A percentile compares a stretch with the other conserved stretches of the same genome.
Evolutionary conservation across 2,329 filamentous ascomycete genomes (phyloP).

Genomic region (Whalleya microplaca): DNA sequence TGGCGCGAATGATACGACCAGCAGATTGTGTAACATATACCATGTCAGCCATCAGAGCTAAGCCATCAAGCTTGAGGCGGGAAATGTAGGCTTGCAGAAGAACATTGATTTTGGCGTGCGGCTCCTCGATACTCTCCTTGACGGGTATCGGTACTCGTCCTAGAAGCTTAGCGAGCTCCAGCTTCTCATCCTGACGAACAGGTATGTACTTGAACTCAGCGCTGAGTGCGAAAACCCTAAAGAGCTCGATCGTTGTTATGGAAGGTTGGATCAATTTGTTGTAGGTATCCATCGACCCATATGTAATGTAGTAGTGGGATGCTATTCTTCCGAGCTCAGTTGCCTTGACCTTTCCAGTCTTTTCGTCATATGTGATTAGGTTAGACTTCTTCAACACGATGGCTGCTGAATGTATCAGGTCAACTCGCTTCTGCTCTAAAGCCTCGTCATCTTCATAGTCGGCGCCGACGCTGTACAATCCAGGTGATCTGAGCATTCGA

Average conservation of each 20-base stretch:
- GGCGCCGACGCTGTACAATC: conserved; percentile 90
- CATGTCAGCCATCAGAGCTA: conserved; percentile 97
- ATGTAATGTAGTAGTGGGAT: conserved; percentile 97
- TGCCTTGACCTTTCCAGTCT: conserved; percentile 82
- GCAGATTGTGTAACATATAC: conserved; percentile 98
- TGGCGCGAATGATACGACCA: conserved; percentile 89
- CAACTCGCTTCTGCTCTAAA: conserved; percentile 95
- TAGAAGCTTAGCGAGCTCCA: conserved; percentile 90
- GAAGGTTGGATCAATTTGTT: conserved; percentile 93
- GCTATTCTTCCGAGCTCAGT: conserved; percentile 95
- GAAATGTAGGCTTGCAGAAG: conserved; percentile 96
- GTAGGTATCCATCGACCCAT: conserved; percentile 96
- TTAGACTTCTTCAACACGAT: conserved; percentile 83
- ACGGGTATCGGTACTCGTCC: conserved; percentile 91
- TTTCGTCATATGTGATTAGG: conserved; percentile 94
- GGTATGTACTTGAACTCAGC: conserved; percentile 99
- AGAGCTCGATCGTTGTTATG: conserved; percentile 92
- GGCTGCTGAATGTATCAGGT: conserved; percentile 93
- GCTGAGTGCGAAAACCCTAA: conserved; percentile 93
- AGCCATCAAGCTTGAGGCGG: conserved; percentile 86
- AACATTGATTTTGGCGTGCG: conserved; percentile 97
- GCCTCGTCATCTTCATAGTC: conserved; percentile 94
- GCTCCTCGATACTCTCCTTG: conserved; percentile 96
- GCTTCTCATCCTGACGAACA: conserved; percentile 94
- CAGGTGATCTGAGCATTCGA: conserved; percentile 93